phyloP scores from a whole-genome alignment of 768 basidiomycete species.

The Russula ochroleuca region DNA sequence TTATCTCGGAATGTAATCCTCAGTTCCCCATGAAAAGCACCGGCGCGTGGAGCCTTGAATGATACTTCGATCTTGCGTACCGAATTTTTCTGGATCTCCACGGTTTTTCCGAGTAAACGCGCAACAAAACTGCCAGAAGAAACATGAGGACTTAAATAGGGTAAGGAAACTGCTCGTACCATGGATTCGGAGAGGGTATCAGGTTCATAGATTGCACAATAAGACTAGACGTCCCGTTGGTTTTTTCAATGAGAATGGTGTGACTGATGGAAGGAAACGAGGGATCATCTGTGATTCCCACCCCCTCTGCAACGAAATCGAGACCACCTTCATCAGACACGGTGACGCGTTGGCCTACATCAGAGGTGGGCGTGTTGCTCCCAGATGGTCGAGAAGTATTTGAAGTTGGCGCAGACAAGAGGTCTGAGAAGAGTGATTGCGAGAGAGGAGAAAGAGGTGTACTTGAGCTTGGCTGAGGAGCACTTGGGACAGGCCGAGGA shows the following conservation, averaged over 20 bases:
- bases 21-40: neutral
- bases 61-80: slow-evolving; percentile 7
- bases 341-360: neutral
- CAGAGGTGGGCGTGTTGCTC: neutral
- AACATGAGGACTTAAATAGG: neutral
- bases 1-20: slow-evolving; percentile 9
- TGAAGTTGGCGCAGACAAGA: neutral
- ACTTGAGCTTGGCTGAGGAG: neutral
- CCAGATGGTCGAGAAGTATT: neutral
- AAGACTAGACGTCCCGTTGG: neutral
- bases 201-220: neutral
- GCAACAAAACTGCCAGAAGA: slow-evolving; percentile 7
- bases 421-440: neutral
- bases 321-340: slow-evolving; percentile 17
- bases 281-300: neutral
- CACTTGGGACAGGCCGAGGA: too few relatives aligned
- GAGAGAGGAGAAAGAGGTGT: neutral
- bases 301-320: slow-evolving; percentile 7
- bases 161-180: neutral
- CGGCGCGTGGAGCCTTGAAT: slow-evolving; percentile 9
- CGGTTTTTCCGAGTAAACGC: neutral
- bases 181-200: neutral
- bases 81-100: neutral
- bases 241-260: slow-evolving; percentile 5
- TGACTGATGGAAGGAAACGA: neutral